Percentiles rank a stretch among this genome's conserved stretches.
These are phyloP conservation scores for Plasmodium ovale DNA, from an alignment of 169 alveolate species.

Conservation along the genomic window DNA sequence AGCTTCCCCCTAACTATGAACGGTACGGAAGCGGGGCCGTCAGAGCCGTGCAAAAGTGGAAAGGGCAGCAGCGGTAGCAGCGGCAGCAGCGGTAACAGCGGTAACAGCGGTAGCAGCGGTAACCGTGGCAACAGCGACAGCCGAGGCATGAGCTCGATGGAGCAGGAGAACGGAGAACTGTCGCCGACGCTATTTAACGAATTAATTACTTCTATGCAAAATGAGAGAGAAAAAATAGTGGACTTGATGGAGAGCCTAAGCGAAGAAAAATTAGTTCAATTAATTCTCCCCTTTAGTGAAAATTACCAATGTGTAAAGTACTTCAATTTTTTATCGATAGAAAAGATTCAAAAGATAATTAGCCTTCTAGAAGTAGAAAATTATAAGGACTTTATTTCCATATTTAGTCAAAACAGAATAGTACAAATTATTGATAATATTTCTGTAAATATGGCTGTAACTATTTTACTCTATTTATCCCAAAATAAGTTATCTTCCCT, in stretches of 20 bases:
- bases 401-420: constrained; percentile 43
- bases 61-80: background rate
- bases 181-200: constrained; percentile 3
- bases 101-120: background rate
- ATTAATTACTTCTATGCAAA: constrained; percentile 1
- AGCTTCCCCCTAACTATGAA: too few species aligned
- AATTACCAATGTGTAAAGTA: constrained; percentile 23
- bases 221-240: constrained; percentile 1
- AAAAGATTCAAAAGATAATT: constrained; percentile 31
- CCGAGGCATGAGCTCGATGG: background rate
- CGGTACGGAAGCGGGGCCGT: too few species aligned
- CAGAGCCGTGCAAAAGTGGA: too few species aligned
- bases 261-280: constrained; percentile 33
- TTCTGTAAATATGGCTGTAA: constrained; percentile 32
- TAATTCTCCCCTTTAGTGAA: constrained; percentile 37
- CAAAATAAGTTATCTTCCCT: constrained; percentile 40
- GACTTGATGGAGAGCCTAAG: constrained; percentile 17
- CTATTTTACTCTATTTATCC: constrained; percentile 34
- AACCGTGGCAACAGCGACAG: background rate
- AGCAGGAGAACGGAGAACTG: background rate
- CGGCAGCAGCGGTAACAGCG: background rate
- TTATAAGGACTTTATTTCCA: constrained; percentile 29
- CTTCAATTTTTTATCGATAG: constrained; percentile 35
- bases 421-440: constrained; percentile 19
- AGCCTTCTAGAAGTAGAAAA: constrained; percentile 36